phyloP scores from a whole-genome alignment of 2,329 filamentous ascomycete species.

The Calonectria crousiana region DNA sequence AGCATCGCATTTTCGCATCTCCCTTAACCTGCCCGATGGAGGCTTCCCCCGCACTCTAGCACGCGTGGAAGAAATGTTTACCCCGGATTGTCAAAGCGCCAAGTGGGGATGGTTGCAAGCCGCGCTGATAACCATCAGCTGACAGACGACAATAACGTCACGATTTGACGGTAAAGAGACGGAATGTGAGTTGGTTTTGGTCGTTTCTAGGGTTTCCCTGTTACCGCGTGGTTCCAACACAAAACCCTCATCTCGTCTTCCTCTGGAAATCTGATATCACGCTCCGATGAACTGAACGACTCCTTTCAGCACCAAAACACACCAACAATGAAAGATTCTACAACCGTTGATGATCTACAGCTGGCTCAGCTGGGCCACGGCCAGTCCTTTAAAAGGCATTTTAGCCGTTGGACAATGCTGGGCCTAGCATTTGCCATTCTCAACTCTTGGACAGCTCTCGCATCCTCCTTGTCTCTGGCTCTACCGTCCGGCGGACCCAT shows the following conservation, averaged over 20 bases:
- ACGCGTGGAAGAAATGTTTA: not conserved
- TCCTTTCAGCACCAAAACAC: not conserved
- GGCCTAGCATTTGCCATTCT: conserved; percentile 60
- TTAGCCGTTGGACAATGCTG: conserved; percentile 50
- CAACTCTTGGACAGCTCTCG: conserved; percentile 61
- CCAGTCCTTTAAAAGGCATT: conserved; percentile 25
- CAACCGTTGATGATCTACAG: conserved; percentile 15
- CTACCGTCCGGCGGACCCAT: conserved; percentile 72
- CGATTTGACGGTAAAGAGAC: not conserved
- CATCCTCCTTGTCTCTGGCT: conserved; percentile 58
- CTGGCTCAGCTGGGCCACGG: conserved; percentile 23
- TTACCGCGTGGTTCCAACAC: not conserved
- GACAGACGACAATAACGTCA: not conserved
- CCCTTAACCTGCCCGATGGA: conserved; percentile 3
- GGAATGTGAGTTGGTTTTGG: not conserved
- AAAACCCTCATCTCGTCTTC: not conserved
- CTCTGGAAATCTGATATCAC: not conserved
- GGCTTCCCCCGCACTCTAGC: conserved; percentile 3
- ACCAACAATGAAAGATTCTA: conserved; percentile 8
- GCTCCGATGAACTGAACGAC: not conserved
- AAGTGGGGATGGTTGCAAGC: not conserved
- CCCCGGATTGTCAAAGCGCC: conserved; percentile 6
- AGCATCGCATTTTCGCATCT: not conserved
- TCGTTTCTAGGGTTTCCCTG: not conserved
- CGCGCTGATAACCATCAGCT: not conserved